Evolutionary conservation across 148 eudicot genomes (phyloP), one percentile per base, ranked within the genome.

Genomic region (Amaranthus cruentus): DNA sequence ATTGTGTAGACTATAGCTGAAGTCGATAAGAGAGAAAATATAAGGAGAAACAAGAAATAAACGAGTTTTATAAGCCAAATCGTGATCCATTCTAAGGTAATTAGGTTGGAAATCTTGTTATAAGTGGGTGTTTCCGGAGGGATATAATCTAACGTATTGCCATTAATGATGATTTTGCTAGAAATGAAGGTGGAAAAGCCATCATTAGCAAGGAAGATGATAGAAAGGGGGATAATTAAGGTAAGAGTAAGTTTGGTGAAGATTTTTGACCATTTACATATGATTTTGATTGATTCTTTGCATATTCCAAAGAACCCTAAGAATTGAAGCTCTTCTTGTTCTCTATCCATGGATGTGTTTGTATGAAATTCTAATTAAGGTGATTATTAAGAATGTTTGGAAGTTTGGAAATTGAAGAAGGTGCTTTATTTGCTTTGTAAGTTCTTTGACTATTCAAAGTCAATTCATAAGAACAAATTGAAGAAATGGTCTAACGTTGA

Each of bases 271-370:
- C 73, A 73, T 47, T 63, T 68, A 4, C 28, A 76, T 57, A 81
- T 73, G 56, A 84, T 73, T 5, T 72, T 70, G 6, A 64, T 67
- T 18, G 88, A 78, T 67, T 81, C 86, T 64, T 77, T 76, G 79
- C 76, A 76, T 69, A 81, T 85, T 69, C 84, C 86, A 55, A 76
- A 81, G 80, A 85, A 83, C 44, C 86, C 83, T 59, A 85, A 75
- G 78, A 78, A 76, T 71, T 85, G 86, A 68, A 85, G 82, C 75
- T 83, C 84, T 72, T 85, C 88, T 78, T 78, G 84, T 66, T 85
- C 88, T 21, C 44, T 74, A 69, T 83, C 84, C 86, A 83, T 85
- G 70, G 14, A 62, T 62, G 3, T 58, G 1, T 5, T 0, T 3
- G 43, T 15, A 67, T 63, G 67, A 47, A 49, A 2, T 5, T 66